These are phyloP conservation scores for Alternaria ventricosa DNA, from an alignment of 2,329 filamentous ascomycete genomes.

Conservation along the genomic window DNA sequence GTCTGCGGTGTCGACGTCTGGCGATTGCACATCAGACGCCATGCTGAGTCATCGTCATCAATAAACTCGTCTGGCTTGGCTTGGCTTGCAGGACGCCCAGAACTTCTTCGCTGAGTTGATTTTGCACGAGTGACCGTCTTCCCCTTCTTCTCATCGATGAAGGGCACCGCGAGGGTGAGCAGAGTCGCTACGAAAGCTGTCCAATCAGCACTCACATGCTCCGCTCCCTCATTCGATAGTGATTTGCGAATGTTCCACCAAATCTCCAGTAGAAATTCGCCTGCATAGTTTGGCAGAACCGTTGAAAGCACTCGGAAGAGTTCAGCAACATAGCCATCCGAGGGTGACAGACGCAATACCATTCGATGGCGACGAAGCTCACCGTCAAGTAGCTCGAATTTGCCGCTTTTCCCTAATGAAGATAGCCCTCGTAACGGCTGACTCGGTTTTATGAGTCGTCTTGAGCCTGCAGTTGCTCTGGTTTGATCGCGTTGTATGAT, in stretches of 20 bases:
- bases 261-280: slow-evolving; percentile 46
- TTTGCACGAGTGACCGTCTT: slow-evolving; percentile 29
- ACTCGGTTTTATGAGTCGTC: slow-evolving; percentile 36
- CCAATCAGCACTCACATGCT: slow-evolving; percentile 40
- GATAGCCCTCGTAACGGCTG: slow-evolving; percentile 31
- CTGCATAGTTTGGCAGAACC: slow-evolving; percentile 44
- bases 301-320: slow-evolving; percentile 42
- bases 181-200: slow-evolving; percentile 50
- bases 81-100: slow-evolving; percentile 30
- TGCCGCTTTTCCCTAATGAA: slow-evolving; percentile 32
- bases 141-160: slow-evolving; percentile 38
- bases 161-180: slow-evolving; percentile 48
- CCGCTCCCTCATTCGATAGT: slow-evolving; percentile 16
- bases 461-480: slow-evolving; percentile 41
- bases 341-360: slow-evolving; percentile 39
- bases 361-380: slow-evolving; percentile 42
- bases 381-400: slow-evolving; percentile 42
- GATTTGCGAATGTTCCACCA: slow-evolving; percentile 48
- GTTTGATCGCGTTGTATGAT: slow-evolving; percentile 35
- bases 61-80: slow-evolving; percentile 30
- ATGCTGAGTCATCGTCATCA: slow-evolving; percentile 38
- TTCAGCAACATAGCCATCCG: slow-evolving; percentile 34
- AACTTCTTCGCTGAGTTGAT: slow-evolving; percentile 29
- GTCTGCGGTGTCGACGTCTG: slow-evolving; percentile 31
- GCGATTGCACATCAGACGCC: slow-evolving; percentile 43